Evolutionary conservation across 2,329 filamentous ascomycete genomes (phyloP).

Genomic region (Fusarium chlamydosporum): DNA sequence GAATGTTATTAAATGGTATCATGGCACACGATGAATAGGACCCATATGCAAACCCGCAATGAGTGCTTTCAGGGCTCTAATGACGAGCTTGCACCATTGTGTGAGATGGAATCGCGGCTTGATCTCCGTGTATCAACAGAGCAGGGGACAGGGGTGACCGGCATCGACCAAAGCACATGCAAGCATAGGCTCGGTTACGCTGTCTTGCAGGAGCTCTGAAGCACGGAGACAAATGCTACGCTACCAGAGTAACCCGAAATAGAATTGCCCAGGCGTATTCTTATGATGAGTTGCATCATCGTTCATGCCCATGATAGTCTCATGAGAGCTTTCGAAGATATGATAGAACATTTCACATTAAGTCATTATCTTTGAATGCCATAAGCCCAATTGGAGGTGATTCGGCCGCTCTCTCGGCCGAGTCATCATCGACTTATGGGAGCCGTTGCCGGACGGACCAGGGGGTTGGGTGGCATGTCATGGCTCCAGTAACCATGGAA

Average conservation of each 20-base stretch:
- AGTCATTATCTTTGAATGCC: constrained; percentile 3
- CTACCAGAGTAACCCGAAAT: constrained; percentile 12
- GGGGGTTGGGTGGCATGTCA: constrained; percentile 34
- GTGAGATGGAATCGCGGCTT: constrained; percentile 29
- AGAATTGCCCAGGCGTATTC: constrained; percentile 4
- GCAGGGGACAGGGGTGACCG: constrained; percentile 36
- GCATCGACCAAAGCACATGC: constrained; percentile 37
- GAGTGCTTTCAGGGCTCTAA: constrained; percentile 30
- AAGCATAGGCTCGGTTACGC: constrained; percentile 20
- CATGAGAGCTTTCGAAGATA: neutral
- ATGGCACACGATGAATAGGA: constrained; percentile 6
- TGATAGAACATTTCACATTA: neutral
- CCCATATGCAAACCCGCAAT: constrained; percentile 8
- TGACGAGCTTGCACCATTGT: constrained; percentile 39
- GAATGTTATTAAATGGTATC: constrained; percentile 14
- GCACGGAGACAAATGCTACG: constrained; percentile 16
- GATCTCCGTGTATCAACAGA: constrained; percentile 30
- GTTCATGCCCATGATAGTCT: constrained; percentile 5
- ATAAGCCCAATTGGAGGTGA: constrained; percentile 6
- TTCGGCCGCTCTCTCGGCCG: constrained; percentile 41
- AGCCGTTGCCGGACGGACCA: constrained; percentile 27
- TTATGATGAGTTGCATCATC: neutral
- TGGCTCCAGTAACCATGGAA: constrained; percentile 42
- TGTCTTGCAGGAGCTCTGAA: constrained; percentile 29
- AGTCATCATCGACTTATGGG: constrained; percentile 24